These are phyloP conservation scores for Apiospora saccharicola DNA, from an alignment of 2,329 filamentous ascomycete genomes.

Conservation along the genomic window DNA sequence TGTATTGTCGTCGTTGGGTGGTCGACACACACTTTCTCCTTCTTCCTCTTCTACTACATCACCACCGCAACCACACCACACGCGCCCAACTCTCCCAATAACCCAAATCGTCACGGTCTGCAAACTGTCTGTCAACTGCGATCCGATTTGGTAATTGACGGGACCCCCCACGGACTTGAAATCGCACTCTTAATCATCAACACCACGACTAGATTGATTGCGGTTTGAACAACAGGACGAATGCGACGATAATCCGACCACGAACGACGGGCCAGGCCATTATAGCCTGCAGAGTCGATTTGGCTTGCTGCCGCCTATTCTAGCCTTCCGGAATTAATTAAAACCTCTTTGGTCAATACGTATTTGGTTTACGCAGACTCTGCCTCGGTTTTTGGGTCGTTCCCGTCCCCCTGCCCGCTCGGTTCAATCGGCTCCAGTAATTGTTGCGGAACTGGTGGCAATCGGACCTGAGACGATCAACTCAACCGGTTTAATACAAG, in stretches of 20 bases:
- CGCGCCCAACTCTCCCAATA: background rate
- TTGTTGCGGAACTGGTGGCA: conserved; percentile 22
- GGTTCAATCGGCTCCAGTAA: conserved; percentile 19
- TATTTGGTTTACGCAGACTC: conserved; percentile 6
- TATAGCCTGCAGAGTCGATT: conserved; percentile 24
- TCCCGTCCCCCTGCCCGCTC: background rate
- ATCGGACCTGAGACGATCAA: conserved; percentile 17
- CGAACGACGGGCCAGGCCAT: conserved; percentile 28
- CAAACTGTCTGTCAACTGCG: background rate
- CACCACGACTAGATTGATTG: background rate
- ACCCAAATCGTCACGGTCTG: background rate
- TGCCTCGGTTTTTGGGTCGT: background rate
- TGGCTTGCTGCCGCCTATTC: conserved; percentile 15
- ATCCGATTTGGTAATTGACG: conserved; percentile 13
- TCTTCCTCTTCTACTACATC: conserved; percentile 16
- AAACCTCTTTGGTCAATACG: background rate
- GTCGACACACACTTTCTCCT: conserved; percentile 9
- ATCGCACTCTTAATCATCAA: background rate
- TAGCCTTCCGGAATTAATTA: background rate
- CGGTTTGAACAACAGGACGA: conserved; percentile 23
- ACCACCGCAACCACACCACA: background rate
- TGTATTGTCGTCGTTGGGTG: conserved; percentile 2
- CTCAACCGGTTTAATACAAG: conserved; percentile 17
- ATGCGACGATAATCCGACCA: conserved; percentile 26
- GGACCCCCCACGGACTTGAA: conserved; percentile 5